Evolutionary conservation across 257 asterid genomes (phyloP).

Genomic region (Nicotiana otophora): DNA sequence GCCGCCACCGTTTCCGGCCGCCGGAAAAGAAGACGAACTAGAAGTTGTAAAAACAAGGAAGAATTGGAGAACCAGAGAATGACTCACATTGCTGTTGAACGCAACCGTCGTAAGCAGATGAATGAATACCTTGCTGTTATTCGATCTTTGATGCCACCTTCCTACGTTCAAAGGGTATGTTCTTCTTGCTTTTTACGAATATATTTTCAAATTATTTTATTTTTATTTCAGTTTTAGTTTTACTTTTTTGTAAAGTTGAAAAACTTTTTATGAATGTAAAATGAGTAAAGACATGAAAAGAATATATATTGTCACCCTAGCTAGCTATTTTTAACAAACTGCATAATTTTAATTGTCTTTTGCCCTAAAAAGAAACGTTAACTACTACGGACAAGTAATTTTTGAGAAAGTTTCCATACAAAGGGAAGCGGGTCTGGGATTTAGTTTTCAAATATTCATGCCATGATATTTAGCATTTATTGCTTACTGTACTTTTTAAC

Average conservation of each 20-base stretch:
- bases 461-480: background rate
- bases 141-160: constrained; percentile 41
- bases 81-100: constrained; percentile 49
- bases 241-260: background rate
- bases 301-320: background rate
- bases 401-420: background rate
- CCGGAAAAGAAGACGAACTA: constrained; percentile 38
- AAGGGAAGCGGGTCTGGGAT: background rate
- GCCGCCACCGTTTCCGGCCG: constrained; percentile 9
- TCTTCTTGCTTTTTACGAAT: background rate
- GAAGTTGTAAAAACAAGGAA: constrained; percentile 32
- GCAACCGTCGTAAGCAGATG: constrained; percentile 41
- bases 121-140: constrained; percentile 42
- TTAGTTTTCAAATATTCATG: background rate
- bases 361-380: background rate
- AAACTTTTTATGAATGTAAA: constrained; percentile 16
- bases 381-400: background rate
- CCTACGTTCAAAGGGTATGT: constrained; percentile 43
- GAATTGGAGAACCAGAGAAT: constrained; percentile 46
- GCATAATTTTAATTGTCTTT: background rate
- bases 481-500: background rate
- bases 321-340: background rate
- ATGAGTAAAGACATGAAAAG: background rate
- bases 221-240: background rate
- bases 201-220: background rate